Evolutionary conservation across 345 rosid species (phyloP).

Genomic region (Salix dunnii): DNA sequence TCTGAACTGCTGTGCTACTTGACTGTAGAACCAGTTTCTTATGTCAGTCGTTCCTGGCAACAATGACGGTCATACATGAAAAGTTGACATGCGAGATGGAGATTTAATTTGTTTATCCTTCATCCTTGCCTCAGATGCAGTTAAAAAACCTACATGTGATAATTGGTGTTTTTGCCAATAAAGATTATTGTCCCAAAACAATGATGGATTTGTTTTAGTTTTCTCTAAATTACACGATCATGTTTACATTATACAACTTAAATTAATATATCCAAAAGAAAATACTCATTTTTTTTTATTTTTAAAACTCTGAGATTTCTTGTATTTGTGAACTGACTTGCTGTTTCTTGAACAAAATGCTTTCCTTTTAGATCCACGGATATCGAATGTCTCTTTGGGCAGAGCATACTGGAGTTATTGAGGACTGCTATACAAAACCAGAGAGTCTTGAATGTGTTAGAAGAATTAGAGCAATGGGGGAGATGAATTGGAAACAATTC

Average conservation of each 20-base stretch:
- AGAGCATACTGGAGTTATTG: conserved; percentile 65
- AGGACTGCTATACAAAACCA: conserved; percentile 57
- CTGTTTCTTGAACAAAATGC: neutral
- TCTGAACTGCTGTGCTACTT: neutral
- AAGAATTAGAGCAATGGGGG: conserved; percentile 53
- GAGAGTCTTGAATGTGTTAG: conserved; percentile 83
- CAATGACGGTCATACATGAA: neutral
- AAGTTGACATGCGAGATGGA: neutral
- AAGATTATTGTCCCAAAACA: neutral
- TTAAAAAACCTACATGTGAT: neutral
- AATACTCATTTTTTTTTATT: neutral
- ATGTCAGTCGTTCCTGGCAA: neutral
- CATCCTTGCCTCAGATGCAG: neutral
- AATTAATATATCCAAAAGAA: neutral
- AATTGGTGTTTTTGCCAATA: neutral
- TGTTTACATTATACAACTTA: neutral
- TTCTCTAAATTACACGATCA: neutral
- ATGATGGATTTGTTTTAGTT: neutral
- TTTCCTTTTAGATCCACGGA: conserved; percentile 57
- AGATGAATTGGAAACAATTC: conserved; percentile 70
- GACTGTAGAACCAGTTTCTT: neutral
- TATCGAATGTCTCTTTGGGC: conserved; percentile 98
- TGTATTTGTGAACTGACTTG: neutral
- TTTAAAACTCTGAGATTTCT: neutral
- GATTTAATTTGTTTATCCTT: no score